These are phyloP conservation scores for Chlorella sp. DNA, from an alignment of 139 green algal genomes.

Conservation along the genomic window DNA sequence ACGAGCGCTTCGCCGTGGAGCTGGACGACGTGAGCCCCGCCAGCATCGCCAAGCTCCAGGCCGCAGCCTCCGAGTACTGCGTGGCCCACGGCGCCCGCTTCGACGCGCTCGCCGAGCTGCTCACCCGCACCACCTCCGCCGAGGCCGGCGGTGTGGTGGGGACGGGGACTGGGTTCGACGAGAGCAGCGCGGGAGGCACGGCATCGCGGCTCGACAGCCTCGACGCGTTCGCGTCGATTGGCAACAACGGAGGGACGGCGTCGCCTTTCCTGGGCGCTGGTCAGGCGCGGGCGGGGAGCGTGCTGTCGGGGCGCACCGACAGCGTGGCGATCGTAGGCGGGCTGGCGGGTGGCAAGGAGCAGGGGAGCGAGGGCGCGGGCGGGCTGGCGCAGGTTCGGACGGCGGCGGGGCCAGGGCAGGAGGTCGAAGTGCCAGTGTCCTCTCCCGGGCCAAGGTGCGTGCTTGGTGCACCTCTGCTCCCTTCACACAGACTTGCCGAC, in stretches of 20 bases:
- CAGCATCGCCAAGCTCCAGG: slow-evolving; percentile 53
- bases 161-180: no score
- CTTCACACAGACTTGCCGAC: not conserved
- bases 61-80: slow-evolving; percentile 71
- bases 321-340: no score
- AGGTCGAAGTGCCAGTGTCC: not conserved
- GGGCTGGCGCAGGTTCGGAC: no score
- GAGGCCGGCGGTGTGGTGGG: not conserved
- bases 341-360: no score
- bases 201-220: no score
- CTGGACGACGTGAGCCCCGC: slow-evolving; percentile 72
- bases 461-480: not conserved
- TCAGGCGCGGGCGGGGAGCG: no score
- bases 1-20: slow-evolving; percentile 68
- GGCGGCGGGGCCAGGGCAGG: no score
- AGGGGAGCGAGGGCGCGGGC: no score
- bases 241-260: not conserved
- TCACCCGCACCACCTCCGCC: not conserved
- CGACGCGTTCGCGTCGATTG: not conserved
- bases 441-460: not conserved
- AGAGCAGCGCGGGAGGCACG: no score
- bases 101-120: slow-evolving; percentile 37
- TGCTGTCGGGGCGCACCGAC: no score
- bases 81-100: slow-evolving; percentile 33
- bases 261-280: no score